phyloP scores from a whole-genome alignment of 345 rosid genomes.

The Brassica juncea region DNA sequence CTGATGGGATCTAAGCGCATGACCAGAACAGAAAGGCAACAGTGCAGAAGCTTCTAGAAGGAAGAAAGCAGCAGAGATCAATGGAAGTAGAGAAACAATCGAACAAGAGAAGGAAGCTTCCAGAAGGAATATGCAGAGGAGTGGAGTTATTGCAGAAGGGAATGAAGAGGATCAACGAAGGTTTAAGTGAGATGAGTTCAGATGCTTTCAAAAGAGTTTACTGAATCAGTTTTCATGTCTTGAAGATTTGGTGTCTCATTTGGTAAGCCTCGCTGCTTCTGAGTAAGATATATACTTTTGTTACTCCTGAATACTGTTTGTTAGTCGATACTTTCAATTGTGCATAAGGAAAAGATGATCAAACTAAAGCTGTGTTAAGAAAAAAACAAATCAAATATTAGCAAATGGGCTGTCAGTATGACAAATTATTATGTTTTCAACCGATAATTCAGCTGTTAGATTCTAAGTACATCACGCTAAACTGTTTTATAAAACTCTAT shows the following conservation, averaged over 20 bases:
- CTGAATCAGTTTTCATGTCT: conserved; percentile 62
- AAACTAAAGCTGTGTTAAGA: not conserved
- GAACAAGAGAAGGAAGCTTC: conserved; percentile 80
- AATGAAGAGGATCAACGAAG: conserved; percentile 60
- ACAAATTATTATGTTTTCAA: too few relatives aligned
- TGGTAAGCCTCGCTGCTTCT: conserved; percentile 50
- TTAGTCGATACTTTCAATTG: not conserved
- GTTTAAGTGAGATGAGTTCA: conserved; percentile 66
- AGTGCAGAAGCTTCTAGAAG: conserved; percentile 34
- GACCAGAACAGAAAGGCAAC: conserved; percentile 24
- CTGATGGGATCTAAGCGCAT: conserved; percentile 2
- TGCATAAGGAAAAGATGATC: not conserved
- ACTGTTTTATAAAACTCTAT: too few relatives aligned
- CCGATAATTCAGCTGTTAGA: too few relatives aligned
- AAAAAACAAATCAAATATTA: not conserved
- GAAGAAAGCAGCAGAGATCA: conserved; percentile 36
- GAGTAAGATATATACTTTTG: not conserved
- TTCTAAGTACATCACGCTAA: too few relatives aligned
- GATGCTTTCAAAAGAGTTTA: conserved; percentile 56
- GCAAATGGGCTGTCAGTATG: not conserved
- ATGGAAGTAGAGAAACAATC: conserved; percentile 35
- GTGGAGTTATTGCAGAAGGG: conserved; percentile 76
- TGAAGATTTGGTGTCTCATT: conserved; percentile 59
- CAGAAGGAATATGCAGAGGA: conserved; percentile 72
- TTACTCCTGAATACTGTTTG: not conserved